phyloP scores from a whole-genome alignment of 2,329 filamentous ascomycete species.

The Furcasterigmium furcatum region DNA sequence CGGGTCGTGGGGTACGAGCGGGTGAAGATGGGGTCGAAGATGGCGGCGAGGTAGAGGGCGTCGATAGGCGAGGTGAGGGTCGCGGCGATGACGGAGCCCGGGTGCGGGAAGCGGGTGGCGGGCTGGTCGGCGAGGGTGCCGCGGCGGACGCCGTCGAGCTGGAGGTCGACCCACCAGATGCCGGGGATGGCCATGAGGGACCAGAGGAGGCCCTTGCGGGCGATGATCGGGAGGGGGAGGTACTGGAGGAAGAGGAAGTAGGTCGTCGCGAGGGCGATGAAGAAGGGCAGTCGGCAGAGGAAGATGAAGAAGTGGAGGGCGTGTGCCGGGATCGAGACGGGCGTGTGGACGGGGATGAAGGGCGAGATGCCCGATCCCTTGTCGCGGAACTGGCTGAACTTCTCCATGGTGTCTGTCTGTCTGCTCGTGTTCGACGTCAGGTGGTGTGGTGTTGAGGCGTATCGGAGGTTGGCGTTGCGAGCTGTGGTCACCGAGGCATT shows the following conservation, averaged over 20 bases:
- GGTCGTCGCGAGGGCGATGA: slow-evolving; percentile 61
- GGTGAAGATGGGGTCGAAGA: slow-evolving; percentile 95
- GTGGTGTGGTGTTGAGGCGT: background rate
- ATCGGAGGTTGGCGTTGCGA: background rate
- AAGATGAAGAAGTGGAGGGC: slow-evolving; percentile 72
- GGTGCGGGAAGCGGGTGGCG: slow-evolving; percentile 69
- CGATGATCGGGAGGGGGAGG: slow-evolving; percentile 60
- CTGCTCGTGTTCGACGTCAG: background rate
- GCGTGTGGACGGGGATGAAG: slow-evolving; percentile 78
- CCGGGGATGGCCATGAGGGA: slow-evolving; percentile 82
- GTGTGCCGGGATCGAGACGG: slow-evolving; percentile 58
- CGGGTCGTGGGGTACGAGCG: slow-evolving; percentile 73
- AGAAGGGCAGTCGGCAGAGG: slow-evolving; percentile 73
- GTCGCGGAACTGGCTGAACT: slow-evolving; percentile 90
- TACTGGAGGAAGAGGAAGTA: slow-evolving; percentile 84
- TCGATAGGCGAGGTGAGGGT: slow-evolving; percentile 93
- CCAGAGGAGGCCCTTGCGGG: slow-evolving; percentile 86
- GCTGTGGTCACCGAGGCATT: background rate
- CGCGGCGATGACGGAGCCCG: slow-evolving; percentile 79
- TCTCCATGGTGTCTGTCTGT: slow-evolving; percentile 67
- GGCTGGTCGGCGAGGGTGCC: slow-evolving; percentile 79
- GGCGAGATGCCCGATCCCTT: slow-evolving; percentile 93
- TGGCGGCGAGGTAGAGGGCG: slow-evolving; percentile 87
- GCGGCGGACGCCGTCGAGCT: slow-evolving; percentile 93
- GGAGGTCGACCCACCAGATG: slow-evolving; percentile 98